Evolutionary conservation across 1,284 basidiomycete species (phyloP), one percentile per base, ranked within the genome.

Genomic region (Boletus smithii): DNA sequence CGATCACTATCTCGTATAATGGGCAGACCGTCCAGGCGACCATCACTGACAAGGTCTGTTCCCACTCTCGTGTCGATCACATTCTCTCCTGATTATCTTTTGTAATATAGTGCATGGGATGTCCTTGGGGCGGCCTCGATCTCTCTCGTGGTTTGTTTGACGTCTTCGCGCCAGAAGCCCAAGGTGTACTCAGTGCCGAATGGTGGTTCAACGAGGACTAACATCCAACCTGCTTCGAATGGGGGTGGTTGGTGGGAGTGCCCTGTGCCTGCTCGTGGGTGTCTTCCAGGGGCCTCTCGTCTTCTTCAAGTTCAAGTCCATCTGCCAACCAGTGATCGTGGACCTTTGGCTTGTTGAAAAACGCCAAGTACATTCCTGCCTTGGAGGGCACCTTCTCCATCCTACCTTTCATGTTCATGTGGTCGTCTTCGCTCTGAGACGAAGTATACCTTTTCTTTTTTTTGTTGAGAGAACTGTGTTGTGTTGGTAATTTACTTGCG

Each of bases 121-220:
- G 90, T 63, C 79, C 80, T 1, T 77, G 70, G 49, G 83, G 80
- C 41, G 88, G 79, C 35, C 80, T 97, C 47, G 93, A 97, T 70
- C 73, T 95, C 46, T 87, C 88, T 18, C 68, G 69, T n/a, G 77
- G 81, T 37, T 77, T 97, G 38, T 97, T 97, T 73, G 39, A 58
- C 2, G 69, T 61, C 63, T 84, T 88, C 53, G 77, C 75, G 0
- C 27, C 63, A 11, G 66, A 72, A 53, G 50, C 60, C 39, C 56
- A 51, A 1, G 89, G 88, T 48, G 72, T 81, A 20, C 63, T 90
- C 48, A 63, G 66, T 38, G 81, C 79, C 45, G 58, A 63, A 14
- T 89, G 85, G 86, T 65, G 50, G 53, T 80, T 74, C 67, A 66
- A 67, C 42, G 68, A 69, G 45, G 71, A 70, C 1, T 35, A 10